These are phyloP conservation scores for Kwoniella sp. DNA, from an alignment of 768 basidiomycete genomes.

Conservation along the genomic window DNA sequence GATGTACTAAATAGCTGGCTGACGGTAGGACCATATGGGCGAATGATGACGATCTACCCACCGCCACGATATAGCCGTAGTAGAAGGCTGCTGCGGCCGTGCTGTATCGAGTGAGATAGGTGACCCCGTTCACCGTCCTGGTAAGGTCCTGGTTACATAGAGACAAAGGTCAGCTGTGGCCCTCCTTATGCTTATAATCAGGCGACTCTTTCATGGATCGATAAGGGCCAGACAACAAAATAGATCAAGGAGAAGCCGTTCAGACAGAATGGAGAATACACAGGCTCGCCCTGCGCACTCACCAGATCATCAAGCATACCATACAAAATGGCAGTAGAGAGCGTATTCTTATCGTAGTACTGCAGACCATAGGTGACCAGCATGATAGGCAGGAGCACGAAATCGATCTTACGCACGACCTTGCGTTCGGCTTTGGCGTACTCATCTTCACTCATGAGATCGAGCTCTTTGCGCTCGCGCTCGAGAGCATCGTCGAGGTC, in stretches of 20 bases:
- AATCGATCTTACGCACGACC: slow-evolving; percentile 41
- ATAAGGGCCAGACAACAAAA: no score
- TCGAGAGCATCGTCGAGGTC: no score
- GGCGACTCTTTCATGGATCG: no score
- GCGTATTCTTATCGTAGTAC: slow-evolving; percentile 17
- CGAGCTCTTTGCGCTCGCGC: no score
- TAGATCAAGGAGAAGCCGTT: background rate
- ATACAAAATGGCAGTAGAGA: slow-evolving; percentile 20
- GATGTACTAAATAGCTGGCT: background rate
- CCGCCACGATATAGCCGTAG: slow-evolving; percentile 52
- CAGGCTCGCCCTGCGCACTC: background rate
- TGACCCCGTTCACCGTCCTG: slow-evolving; percentile 38
- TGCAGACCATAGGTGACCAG: slow-evolving; percentile 49
- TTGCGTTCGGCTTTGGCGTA: slow-evolving; percentile 26
- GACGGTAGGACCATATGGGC: no score
- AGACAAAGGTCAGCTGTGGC: background rate
- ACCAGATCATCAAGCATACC: slow-evolving; percentile 17
- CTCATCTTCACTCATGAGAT: background rate
- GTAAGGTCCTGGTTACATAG: slow-evolving; percentile 29
- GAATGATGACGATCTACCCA: background rate
- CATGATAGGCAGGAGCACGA: slow-evolving; percentile 53
- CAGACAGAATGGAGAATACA: background rate
- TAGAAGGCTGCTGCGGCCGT: slow-evolving; percentile 56
- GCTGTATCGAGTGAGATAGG: slow-evolving; percentile 42
- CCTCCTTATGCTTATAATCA: no score